These are phyloP conservation scores for Ulvella scutata DNA, from an alignment of 139 green algal species.

Conservation along the genomic window DNA sequence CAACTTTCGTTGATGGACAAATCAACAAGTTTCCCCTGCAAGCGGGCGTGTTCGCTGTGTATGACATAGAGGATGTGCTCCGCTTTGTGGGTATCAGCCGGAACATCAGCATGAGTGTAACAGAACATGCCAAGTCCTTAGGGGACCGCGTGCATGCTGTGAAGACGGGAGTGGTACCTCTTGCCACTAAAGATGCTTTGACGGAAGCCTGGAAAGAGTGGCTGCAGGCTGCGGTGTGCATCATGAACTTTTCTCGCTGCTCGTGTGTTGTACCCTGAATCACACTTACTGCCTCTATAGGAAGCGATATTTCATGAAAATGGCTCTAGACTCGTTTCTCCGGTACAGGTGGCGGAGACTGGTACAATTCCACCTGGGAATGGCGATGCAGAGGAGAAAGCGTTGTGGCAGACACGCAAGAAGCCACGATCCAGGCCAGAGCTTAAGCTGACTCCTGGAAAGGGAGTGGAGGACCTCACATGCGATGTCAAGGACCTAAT, in stretches of 20 bases:
- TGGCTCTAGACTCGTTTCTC: not conserved
- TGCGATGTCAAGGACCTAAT: conserved; percentile 53
- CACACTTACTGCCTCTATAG: not conserved
- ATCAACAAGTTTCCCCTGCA: not conserved
- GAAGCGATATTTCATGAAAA: not conserved
- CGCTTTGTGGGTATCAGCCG: conserved; percentile 58
- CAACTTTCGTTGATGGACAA: not conserved
- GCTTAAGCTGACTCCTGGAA: conserved; percentile 63
- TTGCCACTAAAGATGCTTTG: conserved; percentile 41
- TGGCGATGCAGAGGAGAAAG: conserved; percentile 36
- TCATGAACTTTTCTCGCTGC: not conserved
- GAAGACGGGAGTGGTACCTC: conserved; percentile 31
- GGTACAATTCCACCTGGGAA: conserved; percentile 69
- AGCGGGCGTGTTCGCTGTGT: conserved; percentile 60
- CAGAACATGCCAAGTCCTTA: conserved; percentile 45
- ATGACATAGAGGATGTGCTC: conserved; percentile 23
- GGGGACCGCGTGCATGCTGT: conserved; percentile 40
- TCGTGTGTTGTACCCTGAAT: not conserved
- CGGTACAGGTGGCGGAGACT: conserved; percentile 21
- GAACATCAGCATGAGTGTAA: conserved; percentile 47
- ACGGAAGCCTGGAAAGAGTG: conserved; percentile 67
- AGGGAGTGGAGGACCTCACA: conserved; percentile 55
- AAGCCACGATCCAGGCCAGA: conserved; percentile 35
- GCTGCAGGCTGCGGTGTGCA: conserved; percentile 40
- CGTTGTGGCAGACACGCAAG: conserved; percentile 31